Base-by-base conservation (phyloP, 768 basidiomycete species). In the Tulasnella sp. region DNA sequence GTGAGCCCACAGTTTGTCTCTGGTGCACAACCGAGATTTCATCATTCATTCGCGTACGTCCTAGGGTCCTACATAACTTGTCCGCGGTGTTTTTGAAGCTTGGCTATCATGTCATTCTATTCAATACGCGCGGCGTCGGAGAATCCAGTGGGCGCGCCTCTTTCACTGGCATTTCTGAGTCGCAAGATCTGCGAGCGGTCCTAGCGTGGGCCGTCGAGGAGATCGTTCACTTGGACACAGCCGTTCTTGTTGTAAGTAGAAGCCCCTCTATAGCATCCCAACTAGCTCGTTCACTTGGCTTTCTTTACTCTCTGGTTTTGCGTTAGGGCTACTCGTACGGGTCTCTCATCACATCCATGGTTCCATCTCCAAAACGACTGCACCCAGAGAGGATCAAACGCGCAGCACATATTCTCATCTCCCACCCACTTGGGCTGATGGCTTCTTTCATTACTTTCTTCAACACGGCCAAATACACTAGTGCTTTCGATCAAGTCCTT, bases 311-410 rank as follows among this genome's bases (percentile, higher is more conserved):
- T 9, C 32, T 58, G 48, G 4, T 58, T 58, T 17, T 19, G 8
- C 52, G 29, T 26, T 52, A 88, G 86, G 86, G 87, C 4, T 92
- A 92, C 70, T 91, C 88, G 9, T 75, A 89, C 75, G 88, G 88
- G 1, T 81, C 85, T 1, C 74, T 92, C 86, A 7, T 71, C 86
- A 61, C 80, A 81, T 59, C 82, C 85, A 26, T 0, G 15, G 26
- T 19, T 13, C 42, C 53, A 29, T 34, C 45, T 5, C 60, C 61
- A 17, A 13, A 24, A 47, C 66, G 80, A 2, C 70, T 83, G 2
- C 71, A 75, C 0, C 65, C 74, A 17, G 71, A 72, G n/a, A 48
- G 19, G 45, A 34, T 52, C n/a, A 67, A 84, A 47, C 75, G 73
- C 66, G 83, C 80, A 0, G 78, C 78, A 11, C 85, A 88, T 68